These are phyloP conservation scores for Nannochloris sp. DNA, from an alignment of 139 green algal species.

Conservation along the genomic window DNA sequence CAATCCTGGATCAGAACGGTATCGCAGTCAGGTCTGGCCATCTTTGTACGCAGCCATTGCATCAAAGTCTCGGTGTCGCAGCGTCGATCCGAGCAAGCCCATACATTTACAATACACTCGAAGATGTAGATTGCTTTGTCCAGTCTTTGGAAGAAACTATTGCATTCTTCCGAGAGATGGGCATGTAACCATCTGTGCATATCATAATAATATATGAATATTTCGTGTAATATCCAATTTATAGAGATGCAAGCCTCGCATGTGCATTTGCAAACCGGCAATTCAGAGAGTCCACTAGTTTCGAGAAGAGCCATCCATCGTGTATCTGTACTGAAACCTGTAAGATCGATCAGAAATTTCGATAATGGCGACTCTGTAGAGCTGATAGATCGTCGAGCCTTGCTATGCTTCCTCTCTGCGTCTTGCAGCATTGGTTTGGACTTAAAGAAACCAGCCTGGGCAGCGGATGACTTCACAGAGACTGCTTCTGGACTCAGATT, in stretches of 20 bases:
- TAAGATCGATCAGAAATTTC: no score
- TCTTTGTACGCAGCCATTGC: slow-evolving; percentile 96
- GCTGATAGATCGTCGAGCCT: no score
- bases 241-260: no score
- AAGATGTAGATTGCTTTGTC: slow-evolving; percentile 87
- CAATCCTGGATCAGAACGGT: slow-evolving; percentile 75
- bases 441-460: not conserved
- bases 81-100: slow-evolving; percentile 70
- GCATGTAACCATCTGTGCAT: not conserved
- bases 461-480: slow-evolving; percentile 11
- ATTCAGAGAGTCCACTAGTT: no score
- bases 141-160: slow-evolving; percentile 71
- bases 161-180: slow-evolving; percentile 66
- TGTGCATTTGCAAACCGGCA: no score
- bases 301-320: no score
- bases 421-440: no score
- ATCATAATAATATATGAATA: not conserved
- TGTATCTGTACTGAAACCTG: no score
- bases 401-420: no score
- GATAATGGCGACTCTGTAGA: no score
- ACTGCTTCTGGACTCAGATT: slow-evolving; percentile 13
- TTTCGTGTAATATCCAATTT: not conserved
- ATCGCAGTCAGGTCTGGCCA: slow-evolving; percentile 89
- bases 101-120: slow-evolving; percentile 93
- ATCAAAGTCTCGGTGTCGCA: slow-evolving; percentile 71